Percentiles rank a stretch among this genome's conserved stretches.
Evolutionary conservation across 2,329 filamentous ascomycete species (phyloP).

Genomic region (Myriosclerotinia duriaeana): DNA sequence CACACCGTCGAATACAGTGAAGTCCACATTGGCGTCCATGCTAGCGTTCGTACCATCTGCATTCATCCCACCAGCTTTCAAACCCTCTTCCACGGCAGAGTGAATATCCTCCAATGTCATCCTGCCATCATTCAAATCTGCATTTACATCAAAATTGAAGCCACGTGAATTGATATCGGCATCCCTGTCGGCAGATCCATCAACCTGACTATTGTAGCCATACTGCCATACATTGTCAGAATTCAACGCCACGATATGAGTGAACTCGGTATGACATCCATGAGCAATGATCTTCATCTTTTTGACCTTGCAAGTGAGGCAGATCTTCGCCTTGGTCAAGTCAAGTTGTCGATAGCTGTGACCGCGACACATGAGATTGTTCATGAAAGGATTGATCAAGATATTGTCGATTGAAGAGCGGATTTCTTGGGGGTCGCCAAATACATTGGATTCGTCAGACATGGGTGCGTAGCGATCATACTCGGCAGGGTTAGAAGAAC

Average conservation of each 20-base stretch:
- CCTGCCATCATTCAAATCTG: background rate
- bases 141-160: background rate
- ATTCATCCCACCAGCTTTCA: background rate
- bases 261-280: constrained; percentile 12
- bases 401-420: constrained; percentile 5
- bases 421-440: background rate
- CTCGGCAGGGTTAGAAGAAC: background rate
- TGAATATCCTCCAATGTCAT: background rate
- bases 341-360: background rate
- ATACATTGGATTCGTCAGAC: background rate
- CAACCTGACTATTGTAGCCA: background rate
- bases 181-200: background rate
- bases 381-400: constrained; percentile 16
- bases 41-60: background rate
- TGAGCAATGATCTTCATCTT: constrained; percentile 9
- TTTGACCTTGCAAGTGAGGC: background rate
- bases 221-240: background rate
- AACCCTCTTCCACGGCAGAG: background rate
- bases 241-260: background rate
- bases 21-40: background rate
- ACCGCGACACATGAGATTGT: constrained; percentile 11
- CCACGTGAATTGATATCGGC: background rate
- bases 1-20: too few relatives aligned
- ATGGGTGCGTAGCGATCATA: constrained; percentile 6
- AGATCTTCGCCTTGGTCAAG: constrained; percentile 1